A percentile compares a stretch with the other conserved stretches of the same genome.
Evolutionary conservation across 352 stramenopile species (phyloP).

Genomic region (Globisporangium iwayamae): DNA sequence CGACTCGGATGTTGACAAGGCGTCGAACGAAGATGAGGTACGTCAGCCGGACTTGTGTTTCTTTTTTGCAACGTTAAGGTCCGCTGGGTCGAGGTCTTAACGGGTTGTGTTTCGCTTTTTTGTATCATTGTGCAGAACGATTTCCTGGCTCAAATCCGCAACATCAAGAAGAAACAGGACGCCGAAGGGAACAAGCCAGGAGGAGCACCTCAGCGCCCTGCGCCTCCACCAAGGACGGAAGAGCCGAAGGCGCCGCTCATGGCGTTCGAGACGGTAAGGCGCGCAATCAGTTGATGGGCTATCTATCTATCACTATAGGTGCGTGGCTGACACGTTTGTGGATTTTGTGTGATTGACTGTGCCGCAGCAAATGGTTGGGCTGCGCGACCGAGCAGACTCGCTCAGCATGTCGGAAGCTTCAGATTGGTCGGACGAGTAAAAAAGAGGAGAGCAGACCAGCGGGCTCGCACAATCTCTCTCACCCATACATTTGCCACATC

Average conservation of each 20-base stretch:
- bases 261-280: slow-evolving; percentile 56
- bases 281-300: not conserved
- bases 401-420: slow-evolving; percentile 82
- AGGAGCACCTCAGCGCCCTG: slow-evolving; percentile 20
- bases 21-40: slow-evolving; percentile 70
- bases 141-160: slow-evolving; percentile 74
- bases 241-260: slow-evolving; percentile 54
- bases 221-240: slow-evolving; percentile 34
- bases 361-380: slow-evolving; percentile 77
- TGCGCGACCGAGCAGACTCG: slow-evolving; percentile 72
- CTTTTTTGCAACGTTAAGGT: not conserved
- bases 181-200: slow-evolving; percentile 28
- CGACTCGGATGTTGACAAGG: slow-evolving; percentile 44
- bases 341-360: slow-evolving; percentile 3
- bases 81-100: not conserved
- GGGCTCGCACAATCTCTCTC: not conserved
- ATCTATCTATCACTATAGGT: no score
- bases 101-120: not conserved
- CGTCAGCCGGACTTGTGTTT: not conserved
- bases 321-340: slow-evolving; percentile 1
- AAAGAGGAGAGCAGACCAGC: not conserved
- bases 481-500: not conserved
- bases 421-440: slow-evolving; percentile 82
- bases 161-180: slow-evolving; percentile 82
- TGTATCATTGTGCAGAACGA: slow-evolving; percentile 36